A percentile compares a stretch with the other conserved stretches of the same genome.
phyloP scores from a whole-genome alignment of 163 green algal species.

The Trebouxiophyceae sp. region DNA sequence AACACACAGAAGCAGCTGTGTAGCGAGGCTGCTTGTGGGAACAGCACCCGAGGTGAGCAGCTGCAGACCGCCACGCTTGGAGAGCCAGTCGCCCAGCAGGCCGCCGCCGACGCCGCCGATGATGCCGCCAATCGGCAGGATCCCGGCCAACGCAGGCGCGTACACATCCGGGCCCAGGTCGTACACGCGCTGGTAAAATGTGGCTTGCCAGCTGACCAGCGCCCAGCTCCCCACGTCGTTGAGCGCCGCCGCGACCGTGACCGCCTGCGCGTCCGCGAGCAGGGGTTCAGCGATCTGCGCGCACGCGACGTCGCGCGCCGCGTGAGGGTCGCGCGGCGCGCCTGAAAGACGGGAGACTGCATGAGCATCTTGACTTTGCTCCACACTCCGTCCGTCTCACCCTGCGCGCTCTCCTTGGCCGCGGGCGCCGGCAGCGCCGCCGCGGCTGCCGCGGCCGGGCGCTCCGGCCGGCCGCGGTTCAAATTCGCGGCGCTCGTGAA shows the following conservation, averaged over 20 bases:
- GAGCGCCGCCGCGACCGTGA: slow-evolving; percentile 65
- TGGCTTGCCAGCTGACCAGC: slow-evolving; percentile 79
- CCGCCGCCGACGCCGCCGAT: slow-evolving; percentile 72
- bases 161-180: slow-evolving; percentile 58
- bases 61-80: slow-evolving; percentile 35
- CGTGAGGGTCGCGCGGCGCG: no score
- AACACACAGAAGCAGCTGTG: no score
- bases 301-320: no score
- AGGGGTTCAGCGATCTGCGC: no score
- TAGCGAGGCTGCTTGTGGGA: no score
- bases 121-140: slow-evolving; percentile 80
- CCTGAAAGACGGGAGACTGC: slow-evolving; percentile 13
- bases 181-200: slow-evolving; percentile 75
- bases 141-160: slow-evolving; percentile 68
- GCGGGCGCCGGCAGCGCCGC: not conserved
- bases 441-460: not conserved
- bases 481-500: slow-evolving; percentile 6
- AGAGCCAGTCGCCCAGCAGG: slow-evolving; percentile 68
- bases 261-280: no score
- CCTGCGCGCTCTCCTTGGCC: not conserved
- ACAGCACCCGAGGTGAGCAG: slow-evolving; percentile 62
- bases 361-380: slow-evolving; percentile 6
- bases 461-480: not conserved
- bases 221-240: slow-evolving; percentile 84
- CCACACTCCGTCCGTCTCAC: slow-evolving; percentile 2